Base-by-base conservation (phyloP, 176 grass and related monocot species). In the Aegilops tauschii region DNA sequence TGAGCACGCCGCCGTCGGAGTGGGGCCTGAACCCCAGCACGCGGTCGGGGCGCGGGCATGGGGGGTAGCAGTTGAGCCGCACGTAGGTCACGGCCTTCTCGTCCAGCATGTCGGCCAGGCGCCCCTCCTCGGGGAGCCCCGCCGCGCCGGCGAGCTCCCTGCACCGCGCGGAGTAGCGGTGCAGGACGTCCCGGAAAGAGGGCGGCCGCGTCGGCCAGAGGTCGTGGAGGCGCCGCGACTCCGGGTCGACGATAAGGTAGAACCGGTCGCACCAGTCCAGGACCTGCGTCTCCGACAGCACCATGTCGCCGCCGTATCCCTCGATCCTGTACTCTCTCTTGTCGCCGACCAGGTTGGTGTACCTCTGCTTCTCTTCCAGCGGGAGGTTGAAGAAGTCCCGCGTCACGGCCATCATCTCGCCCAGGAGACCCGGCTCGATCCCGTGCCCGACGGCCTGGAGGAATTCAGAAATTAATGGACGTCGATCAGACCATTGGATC, bases 1-100 rank as follows among this genome's bases (percentile, higher is more conserved):
- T 94, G 71, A 94, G 44, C 18, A 81, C 34, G 4, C 86, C 73
- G 34, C 13, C 80, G 31, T 94, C 92, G 12, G 89, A 84, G 39
- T 94, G 92, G 61, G 89, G 80, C 44, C 73, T 89, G 21, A 94
- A 4, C n/a, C 92, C 92, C 2, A 87, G 66, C 17, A 91, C 92
- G 14, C 29, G 34, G 40, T 91, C 92, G 2, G 87, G 92, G 50
- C 32, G 58, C 4, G 69, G 72, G 62, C 92, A 91, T 6, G 25
- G 75, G 7, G 92, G 89, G 67, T 91, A 94, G 73, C 76, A 87
- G 65, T 71, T 89, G 39, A 94, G 86, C 82, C 86, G 83, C 3
- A 86, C 83, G 73, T 86, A 45, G 1, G 85, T 80, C 67, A 61
- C 64, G 42, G 78, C 78, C 17, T 88, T 72, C 27, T 67, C 25